Evolutionary conservation across 805 yeast genomes (phyloP), one percentile per base, ranked within the genome.

Genomic region (Pichia rugopelliculosa): DNA sequence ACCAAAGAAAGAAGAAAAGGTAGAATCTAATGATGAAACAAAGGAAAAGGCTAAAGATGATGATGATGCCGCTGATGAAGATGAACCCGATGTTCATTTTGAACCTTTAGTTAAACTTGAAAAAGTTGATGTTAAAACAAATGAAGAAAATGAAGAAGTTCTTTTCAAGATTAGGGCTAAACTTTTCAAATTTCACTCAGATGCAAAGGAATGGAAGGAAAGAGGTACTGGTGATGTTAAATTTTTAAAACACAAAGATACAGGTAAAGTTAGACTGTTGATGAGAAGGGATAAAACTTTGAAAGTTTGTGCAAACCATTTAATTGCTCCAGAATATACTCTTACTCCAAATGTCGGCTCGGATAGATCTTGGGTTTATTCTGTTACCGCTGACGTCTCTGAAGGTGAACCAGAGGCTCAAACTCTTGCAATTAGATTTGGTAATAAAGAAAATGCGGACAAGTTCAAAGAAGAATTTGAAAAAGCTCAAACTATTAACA

Each of bases 211-310:
- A 72, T 93, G 99, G 99, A 93, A 93, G 70, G 99, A 93, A 77
- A 87, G 99, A 75, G 99, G 99, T 60, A 88, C 96, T 33, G 99
- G 99, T 63, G 99, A 93, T 64, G 96, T 89, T 60, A 88, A 93
- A 72, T 87, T 93, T 70, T 80, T 93, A 66, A 76, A 91, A 74
- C 96, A 91, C 74, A 89, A 88, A 69, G 71, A 72, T 53, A 73
- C 87, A 50, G 77, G 79, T 50, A 90, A 88, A 73, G 87, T 87
- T 55, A 84, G 99, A 74, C 70, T 93, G 56, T 75, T 93, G 65
- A 93, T 93, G 99, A 88, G 99, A 80, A 88, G 99, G 75, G 99
- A 93, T 74, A 91, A 91, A 77, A 93, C 98, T 47, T 79, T 93
- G 66, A 93, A 93, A 77, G 84, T 93, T 63, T 93, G 99, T 71